Evolutionary conservation across 2,329 filamentous ascomycete species (phyloP), one percentile per base, ranked within the genome.

Genomic region (Furcasterigmium sp.): DNA sequence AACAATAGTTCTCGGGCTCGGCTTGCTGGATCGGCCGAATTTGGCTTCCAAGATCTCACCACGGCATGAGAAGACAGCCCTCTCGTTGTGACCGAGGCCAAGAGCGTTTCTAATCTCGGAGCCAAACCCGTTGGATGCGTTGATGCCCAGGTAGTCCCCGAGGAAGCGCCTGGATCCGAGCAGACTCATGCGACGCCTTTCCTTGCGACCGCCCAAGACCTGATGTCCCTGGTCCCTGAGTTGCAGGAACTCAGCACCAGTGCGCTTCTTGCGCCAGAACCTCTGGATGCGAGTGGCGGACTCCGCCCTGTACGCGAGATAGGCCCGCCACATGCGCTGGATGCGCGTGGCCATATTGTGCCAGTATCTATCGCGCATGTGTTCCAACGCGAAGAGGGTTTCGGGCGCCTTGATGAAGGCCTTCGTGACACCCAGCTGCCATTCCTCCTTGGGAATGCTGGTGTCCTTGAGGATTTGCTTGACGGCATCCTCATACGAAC

Each of bases 271-370:
- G 56, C 91, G 80, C 91, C 91, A 98, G 71, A 95, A 91, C 34
- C 89, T 80, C 62, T 97, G 93, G 52, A 98, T 97, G 26, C 93
- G 82, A 13, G 85, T 95, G 7, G 93, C 93, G 46, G 88, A 93
- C 65, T 98, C 93, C 20, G 82, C 85, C 36, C 93, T 82, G 65
- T 97, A 97, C 5, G 91, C 84, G 32, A 97, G 76, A 59, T 96
- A 97, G 41, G 94, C 95, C 56, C 93, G 81, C 93, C 93, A 98
- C 59, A 95, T 93, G 53, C 93, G 81, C 68, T 98, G 93, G 46
- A 98, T 97, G 46, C 93, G 82, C 47, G 91, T 95, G 4, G 93
- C 93, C 93, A 98, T 97, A 68, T 97, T 98, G 66, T 97, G 91
- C 91, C 91, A 97, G 67, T 97, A 98, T 44, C 88, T 78, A 61